These are phyloP conservation scores for Eimeria maxima DNA, from an alignment of 169 alveolate species.

Conservation along the genomic window DNA sequence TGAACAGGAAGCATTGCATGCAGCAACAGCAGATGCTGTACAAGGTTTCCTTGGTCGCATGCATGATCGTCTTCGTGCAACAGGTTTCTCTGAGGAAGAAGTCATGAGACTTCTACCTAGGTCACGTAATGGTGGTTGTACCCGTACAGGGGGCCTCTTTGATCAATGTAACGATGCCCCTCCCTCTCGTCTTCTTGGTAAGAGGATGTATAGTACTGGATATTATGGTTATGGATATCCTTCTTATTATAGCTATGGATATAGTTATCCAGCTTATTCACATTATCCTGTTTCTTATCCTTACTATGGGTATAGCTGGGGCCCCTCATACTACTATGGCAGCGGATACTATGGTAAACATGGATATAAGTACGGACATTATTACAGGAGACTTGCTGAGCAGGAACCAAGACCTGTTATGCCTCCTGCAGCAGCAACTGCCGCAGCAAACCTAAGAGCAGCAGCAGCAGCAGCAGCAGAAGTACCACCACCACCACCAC, in stretches of 20 bases:
- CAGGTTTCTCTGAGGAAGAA: conserved; percentile 47
- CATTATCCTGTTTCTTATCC: not conserved
- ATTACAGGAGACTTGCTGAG: not conserved
- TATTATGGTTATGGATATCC: conserved; percentile 12
- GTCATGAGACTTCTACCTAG: not conserved
- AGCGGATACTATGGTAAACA: not conserved
- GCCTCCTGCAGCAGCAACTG: not conserved
- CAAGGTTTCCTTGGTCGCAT: conserved; percentile 21
- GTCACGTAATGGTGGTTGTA: not conserved
- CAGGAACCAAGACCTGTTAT: not conserved
- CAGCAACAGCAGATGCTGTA: conserved; percentile 2
- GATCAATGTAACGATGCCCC: not conserved
- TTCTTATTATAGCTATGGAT: not conserved
- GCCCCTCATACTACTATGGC: not conserved
- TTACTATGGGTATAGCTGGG: not conserved
- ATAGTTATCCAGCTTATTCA: not conserved
- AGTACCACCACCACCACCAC: not conserved
- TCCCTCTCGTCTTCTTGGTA: not conserved
- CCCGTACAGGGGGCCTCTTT: not conserved
- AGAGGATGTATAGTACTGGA: not conserved
- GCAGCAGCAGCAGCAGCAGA: conserved; percentile 35
- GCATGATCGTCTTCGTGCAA: not conserved
- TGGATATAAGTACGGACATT: not conserved
- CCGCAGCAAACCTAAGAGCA: not conserved
- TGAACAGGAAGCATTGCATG: conserved; percentile 14